Conservation (phyloP, 768 basidiomycete species). For the Lanmaoa pseudosensibilis region DNA sequence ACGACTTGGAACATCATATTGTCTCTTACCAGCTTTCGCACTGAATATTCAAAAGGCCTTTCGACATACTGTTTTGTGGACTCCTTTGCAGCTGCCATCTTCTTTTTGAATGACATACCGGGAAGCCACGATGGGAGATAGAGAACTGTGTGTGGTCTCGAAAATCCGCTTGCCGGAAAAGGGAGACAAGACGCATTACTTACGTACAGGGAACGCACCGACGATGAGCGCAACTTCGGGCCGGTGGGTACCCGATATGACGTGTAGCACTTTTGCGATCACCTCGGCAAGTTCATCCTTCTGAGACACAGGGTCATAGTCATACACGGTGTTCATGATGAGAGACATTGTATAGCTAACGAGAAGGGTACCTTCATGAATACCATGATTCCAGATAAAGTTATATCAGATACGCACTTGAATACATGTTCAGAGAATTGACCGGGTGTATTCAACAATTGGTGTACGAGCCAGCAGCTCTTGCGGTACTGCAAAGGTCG, state of each 20-base stretch:
- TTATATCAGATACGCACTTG: constrained; percentile 17
- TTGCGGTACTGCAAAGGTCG: constrained; percentile 28
- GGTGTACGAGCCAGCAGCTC: constrained; percentile 29
- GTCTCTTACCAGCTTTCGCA: neutral
- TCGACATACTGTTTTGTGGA: neutral
- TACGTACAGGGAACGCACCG: too few relatives aligned
- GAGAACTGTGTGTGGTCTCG: neutral
- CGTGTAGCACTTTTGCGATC: neutral
- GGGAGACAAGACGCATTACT: too few relatives aligned
- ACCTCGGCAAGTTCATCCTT: constrained; percentile 1
- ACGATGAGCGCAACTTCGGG: neutral
- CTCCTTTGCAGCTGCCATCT: neutral
- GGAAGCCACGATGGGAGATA: constrained; percentile 11
- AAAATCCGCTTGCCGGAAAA: too few relatives aligned
- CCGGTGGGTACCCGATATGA: neutral
- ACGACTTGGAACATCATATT: too few relatives aligned
- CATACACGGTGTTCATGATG: constrained; percentile 3
- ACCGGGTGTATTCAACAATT: constrained; percentile 34
- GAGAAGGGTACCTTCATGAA: too few relatives aligned
- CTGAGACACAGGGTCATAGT: constrained; percentile 5
- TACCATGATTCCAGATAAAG: too few relatives aligned
- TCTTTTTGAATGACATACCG: constrained; percentile 8
- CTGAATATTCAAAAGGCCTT: neutral
- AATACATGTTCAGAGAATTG: constrained; percentile 31
- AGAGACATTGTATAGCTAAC: constrained; percentile 7